Base-by-base conservation (phyloP, 495 filamentous ascomycete genomes). In the Bathelium albidoporum region DNA sequence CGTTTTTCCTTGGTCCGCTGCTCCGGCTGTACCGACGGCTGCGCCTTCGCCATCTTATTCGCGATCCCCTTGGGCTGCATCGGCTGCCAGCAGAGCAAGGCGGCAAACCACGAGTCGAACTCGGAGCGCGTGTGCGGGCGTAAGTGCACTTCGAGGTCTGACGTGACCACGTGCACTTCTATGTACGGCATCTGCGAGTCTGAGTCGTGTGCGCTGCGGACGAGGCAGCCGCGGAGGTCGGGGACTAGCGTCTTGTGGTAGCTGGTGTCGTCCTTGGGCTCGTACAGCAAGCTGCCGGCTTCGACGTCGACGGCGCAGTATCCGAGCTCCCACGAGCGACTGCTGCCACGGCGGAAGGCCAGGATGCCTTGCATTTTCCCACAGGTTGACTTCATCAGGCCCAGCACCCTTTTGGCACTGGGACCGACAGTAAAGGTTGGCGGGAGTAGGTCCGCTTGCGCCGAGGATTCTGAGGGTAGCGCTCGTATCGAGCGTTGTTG, bases 11-110 rank as follows among this genome's bases (percentile, higher is more conserved):
- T 55, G 9, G 49, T 55, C 20, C 20, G 49, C 49, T 55, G 49
- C 16, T 55, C 49, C 22, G 49, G 24, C 49, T 55, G 49, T 5
- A 55, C 49, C 22, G 49, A 55, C 26, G 49, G 49, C 74, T 81
- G 88, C 70, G 78, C 82, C 72, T 82, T 91, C 67, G 81, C 85
- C 87, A 83, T 86, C 75, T 83, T 88, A 73, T 85, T 91, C 75
- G 81, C 84, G 18, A 85, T 84, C 12, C 86, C 86, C 64, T 85
- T 87, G 0, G 90, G 88, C 55, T 87, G 85, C 65, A 94, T 84
- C 16, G 93, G 90, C 72, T 95, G 91, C 94, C 94, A 98, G 69
- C 90, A 96, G 2, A 97, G 80, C 58, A 98, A 74, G 20, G 93
- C 93, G 22, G 94, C 92, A 44, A 95, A 85, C 94, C 94, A 98